A percentile compares a stretch with the other conserved stretches of the same genome.
Conservation (phyloP, 371 early-diverging fungal genomes). For the Mortierella sp. region DNA sequence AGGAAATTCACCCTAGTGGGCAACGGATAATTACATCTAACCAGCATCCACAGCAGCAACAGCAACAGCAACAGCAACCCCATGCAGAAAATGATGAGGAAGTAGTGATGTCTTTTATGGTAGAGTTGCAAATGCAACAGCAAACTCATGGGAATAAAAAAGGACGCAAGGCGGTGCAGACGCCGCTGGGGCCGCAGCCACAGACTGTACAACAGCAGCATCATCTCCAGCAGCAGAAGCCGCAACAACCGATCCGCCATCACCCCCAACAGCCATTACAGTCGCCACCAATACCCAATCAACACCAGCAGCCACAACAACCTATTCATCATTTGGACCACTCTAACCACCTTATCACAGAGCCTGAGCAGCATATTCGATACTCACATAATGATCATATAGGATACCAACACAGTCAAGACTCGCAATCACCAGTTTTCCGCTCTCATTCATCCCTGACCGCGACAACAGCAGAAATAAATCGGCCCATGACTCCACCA, state of each 20-base stretch:
- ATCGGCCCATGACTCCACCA: conserved; percentile 27
- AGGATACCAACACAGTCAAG: conserved; percentile 25
- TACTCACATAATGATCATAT: conserved; percentile 18
- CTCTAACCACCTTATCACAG: conserved; percentile 4
- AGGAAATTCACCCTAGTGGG: conserved; percentile 23
- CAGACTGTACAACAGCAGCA: conserved; percentile 9
- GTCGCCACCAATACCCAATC: conserved; percentile 10
- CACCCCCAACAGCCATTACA: conserved; percentile 18
- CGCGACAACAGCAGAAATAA: conserved; percentile 8
- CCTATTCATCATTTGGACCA: conserved; percentile 24
- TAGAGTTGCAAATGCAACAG: conserved; percentile 39
- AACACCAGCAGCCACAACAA: conserved; percentile 25
- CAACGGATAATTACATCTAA: conserved; percentile 3
- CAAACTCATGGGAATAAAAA: conserved; percentile 19
- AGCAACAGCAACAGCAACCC: conserved; percentile 19
- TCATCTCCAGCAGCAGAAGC: conserved; percentile 16
- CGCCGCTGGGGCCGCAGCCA: conserved; percentile 5
- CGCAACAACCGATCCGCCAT: conserved; percentile 12
- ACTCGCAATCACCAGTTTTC: conserved; percentile 12
- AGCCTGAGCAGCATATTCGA: conserved; percentile 18
- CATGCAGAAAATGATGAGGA: conserved; percentile 44
- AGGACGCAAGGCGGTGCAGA: background rate
- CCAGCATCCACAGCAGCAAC: conserved; percentile 26
- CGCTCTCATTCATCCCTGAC: conserved; percentile 16
- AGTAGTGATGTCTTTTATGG: conserved; percentile 48